Conservation (phyloP, 2,329 filamentous ascomycete species). For the Beauveria sp. region DNA sequence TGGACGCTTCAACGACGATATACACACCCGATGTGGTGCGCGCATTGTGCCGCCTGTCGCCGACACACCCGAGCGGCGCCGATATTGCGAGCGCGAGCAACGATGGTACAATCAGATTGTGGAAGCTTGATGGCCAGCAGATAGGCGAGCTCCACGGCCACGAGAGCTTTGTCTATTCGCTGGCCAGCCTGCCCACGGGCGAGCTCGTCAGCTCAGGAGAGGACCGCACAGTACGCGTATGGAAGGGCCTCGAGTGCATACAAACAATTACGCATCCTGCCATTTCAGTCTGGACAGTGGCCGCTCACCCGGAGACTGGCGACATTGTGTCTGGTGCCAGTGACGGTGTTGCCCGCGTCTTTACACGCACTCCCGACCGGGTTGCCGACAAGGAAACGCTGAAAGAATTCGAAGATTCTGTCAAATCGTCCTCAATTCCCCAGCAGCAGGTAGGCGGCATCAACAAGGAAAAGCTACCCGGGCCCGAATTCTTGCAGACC, state of each 20-base stretch:
- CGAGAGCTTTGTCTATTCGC: constrained; percentile 88
- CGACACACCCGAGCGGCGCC: constrained; percentile 69
- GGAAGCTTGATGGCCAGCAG: constrained; percentile 71
- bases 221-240: constrained; percentile 86
- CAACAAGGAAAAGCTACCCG: constrained; percentile 87
- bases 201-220: constrained; percentile 89
- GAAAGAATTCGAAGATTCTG: constrained; percentile 70
- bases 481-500: constrained; percentile 74
- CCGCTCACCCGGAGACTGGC: constrained; percentile 71
- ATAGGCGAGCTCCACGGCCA: constrained; percentile 78
- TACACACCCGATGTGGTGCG: constrained; percentile 76
- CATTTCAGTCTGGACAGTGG: constrained; percentile 91
- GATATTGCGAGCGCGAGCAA: constrained; percentile 95
- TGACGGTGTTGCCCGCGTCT: constrained; percentile 77
- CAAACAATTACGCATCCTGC: constrained; percentile 97
- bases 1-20: constrained; percentile 46
- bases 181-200: constrained; percentile 69
- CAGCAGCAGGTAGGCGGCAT: constrained; percentile 76
- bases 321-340: constrained; percentile 94
- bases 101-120: constrained; percentile 80
- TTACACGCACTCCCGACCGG: constrained; percentile 64
- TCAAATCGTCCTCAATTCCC: constrained; percentile 78
- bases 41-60: constrained; percentile 75
- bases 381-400: constrained; percentile 62
- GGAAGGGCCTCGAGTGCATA: constrained; percentile 73